A percentile compares a stretch with the other conserved stretches of the same genome.
Conservation (phyloP, 2,329 filamentous ascomycete species). For the Metarhizium rileyi region DNA sequence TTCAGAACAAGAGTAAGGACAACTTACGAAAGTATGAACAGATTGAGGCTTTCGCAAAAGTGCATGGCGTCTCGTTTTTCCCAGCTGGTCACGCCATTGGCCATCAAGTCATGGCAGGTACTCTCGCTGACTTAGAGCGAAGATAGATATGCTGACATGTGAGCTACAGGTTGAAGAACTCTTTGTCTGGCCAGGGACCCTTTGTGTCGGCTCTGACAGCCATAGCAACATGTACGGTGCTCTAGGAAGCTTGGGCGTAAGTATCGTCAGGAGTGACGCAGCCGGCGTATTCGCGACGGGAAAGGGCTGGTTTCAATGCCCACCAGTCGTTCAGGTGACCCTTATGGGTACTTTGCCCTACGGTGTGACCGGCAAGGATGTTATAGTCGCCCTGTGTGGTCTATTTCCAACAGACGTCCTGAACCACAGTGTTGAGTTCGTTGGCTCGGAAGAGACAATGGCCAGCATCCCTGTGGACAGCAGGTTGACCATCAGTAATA, state of each 20-base stretch:
- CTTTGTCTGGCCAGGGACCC: conserved; percentile 67
- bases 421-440: conserved; percentile 86
- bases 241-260: conserved; percentile 62
- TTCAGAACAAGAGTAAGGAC: conserved; percentile 68
- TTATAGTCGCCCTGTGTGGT: conserved; percentile 81
- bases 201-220: conserved; percentile 64
- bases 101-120: conserved; percentile 66
- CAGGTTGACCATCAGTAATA: conserved; percentile 66
- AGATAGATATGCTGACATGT: conserved; percentile 4
- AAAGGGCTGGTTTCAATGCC: conserved; percentile 72
- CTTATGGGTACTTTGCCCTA: conserved; percentile 61
- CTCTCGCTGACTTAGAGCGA: no score
- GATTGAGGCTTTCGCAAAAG: conserved; percentile 70
- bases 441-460: conserved; percentile 55
- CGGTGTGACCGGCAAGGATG: conserved; percentile 82
- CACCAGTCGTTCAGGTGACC: conserved; percentile 68
- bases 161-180: conserved; percentile 38
- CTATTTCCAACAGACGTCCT: conserved; percentile 82
- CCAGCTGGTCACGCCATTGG: conserved; percentile 71
- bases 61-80: conserved; percentile 66
- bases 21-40: conserved; percentile 74
- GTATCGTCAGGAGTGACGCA: conserved; percentile 75
- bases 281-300: conserved; percentile 76
- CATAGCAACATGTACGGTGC: conserved; percentile 80
- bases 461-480: conserved; percentile 61